phyloP scores from a whole-genome alignment of 2,329 filamentous ascomycete species.

The Leptodontidium sp. region DNA sequence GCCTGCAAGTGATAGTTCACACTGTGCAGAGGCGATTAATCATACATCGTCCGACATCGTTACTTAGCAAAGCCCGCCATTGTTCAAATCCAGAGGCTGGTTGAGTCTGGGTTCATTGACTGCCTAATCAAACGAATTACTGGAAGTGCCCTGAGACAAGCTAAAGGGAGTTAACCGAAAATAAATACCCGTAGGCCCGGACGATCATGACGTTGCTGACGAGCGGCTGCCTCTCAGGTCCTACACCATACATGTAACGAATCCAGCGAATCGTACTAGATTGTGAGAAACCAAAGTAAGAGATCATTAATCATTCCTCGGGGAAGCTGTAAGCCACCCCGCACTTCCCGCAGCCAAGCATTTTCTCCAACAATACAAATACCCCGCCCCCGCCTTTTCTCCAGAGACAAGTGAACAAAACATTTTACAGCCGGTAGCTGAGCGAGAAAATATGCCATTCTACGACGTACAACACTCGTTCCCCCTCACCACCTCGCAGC shows the following conservation, averaged over 20 bases:
- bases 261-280: neutral
- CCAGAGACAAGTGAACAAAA: neutral
- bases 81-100: too few species aligned
- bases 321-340: neutral
- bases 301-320: constrained; percentile 6
- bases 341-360: neutral
- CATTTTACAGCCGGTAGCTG: neutral
- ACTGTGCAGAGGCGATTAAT: too few species aligned
- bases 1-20: too few species aligned
- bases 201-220: neutral
- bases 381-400: neutral
- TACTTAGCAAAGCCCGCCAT: too few species aligned
- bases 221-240: neutral
- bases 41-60: too few species aligned
- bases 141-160: too few species aligned
- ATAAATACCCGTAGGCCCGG: neutral
- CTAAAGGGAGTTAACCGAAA: neutral
- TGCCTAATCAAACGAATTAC: too few species aligned
- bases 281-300: neutral
- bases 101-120: too few species aligned
- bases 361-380: too few species aligned
- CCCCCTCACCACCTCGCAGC: constrained; percentile 16
- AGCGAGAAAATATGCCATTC: constrained; percentile 27
- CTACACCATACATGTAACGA: neutral
- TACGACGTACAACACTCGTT: constrained; percentile 28